phyloP scores from a whole-genome alignment of 148 eudicot genomes.

The Silene latifolia region DNA sequence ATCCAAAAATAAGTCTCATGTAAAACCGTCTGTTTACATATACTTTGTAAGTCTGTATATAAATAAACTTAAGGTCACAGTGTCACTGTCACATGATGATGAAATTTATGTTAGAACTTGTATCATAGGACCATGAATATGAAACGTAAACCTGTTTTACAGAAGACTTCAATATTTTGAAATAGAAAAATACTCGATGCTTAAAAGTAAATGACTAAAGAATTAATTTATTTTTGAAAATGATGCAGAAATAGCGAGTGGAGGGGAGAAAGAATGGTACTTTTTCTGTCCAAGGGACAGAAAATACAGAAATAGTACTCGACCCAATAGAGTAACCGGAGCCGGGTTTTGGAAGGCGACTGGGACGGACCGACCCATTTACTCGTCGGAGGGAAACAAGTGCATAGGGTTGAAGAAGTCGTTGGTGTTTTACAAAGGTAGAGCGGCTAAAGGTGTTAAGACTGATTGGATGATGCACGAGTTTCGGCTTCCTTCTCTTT shows the following conservation, averaged over 20 bases:
- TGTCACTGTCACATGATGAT: too few species aligned
- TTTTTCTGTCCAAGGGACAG: constrained; percentile 87
- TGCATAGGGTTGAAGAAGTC: constrained; percentile 95
- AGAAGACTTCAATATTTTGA: too few species aligned
- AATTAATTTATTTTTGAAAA: too few species aligned
- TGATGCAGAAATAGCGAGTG: constrained; percentile 60
- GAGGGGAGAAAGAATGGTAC: constrained; percentile 92
- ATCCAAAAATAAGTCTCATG: too few species aligned
- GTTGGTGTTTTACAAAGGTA: constrained; percentile 88
- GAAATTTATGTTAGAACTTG: too few species aligned
- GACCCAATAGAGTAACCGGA: constrained; percentile 87
- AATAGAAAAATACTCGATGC: too few species aligned
- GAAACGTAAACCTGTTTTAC: too few species aligned
- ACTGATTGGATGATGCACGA: constrained; percentile 99
- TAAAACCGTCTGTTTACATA: too few species aligned
- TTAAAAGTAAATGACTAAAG: too few species aligned
- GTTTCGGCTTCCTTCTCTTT: constrained; percentile 76
- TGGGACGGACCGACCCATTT: constrained; percentile 81
- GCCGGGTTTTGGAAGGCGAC: constrained; percentile 98
- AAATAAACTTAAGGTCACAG: too few species aligned
- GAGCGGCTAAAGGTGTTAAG: constrained; percentile 84
- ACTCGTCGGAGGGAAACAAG: constrained; percentile 58
- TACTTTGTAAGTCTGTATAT: too few species aligned
- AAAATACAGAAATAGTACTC: constrained; percentile 75
- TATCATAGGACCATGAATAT: too few species aligned